Evolutionary conservation across 768 basidiomycete genomes (phyloP).

Genomic region (Hemileccinum rubropunctum): DNA sequence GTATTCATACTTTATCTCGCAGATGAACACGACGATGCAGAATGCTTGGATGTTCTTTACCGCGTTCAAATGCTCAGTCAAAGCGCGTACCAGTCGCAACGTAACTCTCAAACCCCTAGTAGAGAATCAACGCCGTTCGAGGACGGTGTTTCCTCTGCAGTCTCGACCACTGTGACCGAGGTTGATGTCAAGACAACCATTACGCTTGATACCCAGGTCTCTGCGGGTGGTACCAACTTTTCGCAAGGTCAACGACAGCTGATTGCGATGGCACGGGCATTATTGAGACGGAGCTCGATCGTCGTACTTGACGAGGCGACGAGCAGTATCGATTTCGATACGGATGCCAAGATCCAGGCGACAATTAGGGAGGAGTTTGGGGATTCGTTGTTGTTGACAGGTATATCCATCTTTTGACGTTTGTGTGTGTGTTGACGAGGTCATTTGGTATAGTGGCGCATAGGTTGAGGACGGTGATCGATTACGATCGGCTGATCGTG

Average conservation of each 20-base stretch:
- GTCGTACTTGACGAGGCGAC: conserved; percentile 84
- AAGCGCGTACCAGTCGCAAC: conserved; percentile 45
- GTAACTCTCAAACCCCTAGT: conserved; percentile 49
- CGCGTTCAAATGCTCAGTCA: conserved; percentile 76
- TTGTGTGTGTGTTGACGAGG: neutral
- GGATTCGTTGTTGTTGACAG: conserved; percentile 68
- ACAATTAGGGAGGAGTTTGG: conserved; percentile 86
- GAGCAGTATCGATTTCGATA: conserved; percentile 82
- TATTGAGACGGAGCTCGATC: conserved; percentile 67
- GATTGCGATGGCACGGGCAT: conserved; percentile 81
- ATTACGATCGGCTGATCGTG: conserved; percentile 77
- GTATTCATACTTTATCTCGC: neutral
- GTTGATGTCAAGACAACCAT: conserved; percentile 55
- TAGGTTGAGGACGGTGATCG: conserved; percentile 72
- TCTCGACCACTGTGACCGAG: conserved; percentile 47
- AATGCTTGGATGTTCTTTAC: conserved; percentile 75
- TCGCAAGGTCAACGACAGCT: conserved; percentile 90
- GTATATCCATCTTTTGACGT: conserved; percentile 22
- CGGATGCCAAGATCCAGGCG: conserved; percentile 86
- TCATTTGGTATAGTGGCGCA: conserved; percentile 51
- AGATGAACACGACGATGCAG: conserved; percentile 77
- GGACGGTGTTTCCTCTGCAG: conserved; percentile 38
- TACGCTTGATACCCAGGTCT: conserved; percentile 74
- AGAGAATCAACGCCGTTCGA: conserved; percentile 43
- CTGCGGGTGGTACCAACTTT: conserved; percentile 86